Conservation (phyloP, 768 basidiomycete species). For the Agrocybe chaxingu region DNA sequence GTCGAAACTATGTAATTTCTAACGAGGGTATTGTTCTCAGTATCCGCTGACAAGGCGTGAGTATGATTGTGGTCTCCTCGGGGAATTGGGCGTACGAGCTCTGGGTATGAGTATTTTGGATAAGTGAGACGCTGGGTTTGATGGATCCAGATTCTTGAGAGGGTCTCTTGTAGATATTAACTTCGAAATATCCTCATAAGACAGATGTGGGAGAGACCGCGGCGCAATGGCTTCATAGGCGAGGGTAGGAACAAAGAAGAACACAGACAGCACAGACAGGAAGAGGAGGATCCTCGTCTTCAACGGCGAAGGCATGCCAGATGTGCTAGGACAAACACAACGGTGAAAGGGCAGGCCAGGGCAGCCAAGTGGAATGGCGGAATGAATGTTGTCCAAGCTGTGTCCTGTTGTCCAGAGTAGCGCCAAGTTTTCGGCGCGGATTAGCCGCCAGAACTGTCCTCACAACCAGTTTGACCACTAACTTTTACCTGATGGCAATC, state of each 20-base stretch:
- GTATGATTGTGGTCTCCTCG: neutral
- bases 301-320: neutral
- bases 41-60: constrained; percentile 47
- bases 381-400: too few relatives aligned
- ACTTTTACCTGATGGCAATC: constrained; percentile 54
- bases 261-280: constrained; percentile 14
- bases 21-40: constrained; percentile 77
- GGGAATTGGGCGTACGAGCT: constrained; percentile 45
- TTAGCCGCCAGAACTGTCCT: too few relatives aligned
- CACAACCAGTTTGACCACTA: neutral
- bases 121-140: constrained; percentile 67
- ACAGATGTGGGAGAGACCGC: constrained; percentile 41
- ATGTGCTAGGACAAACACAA: neutral
- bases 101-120: constrained; percentile 86
- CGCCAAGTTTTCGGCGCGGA: too few relatives aligned
- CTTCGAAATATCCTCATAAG: constrained; percentile 45
- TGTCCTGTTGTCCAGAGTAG: too few relatives aligned
- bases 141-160: constrained; percentile 62
- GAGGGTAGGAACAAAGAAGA: constrained; percentile 22
- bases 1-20: constrained; percentile 77
- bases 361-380: too few relatives aligned
- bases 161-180: constrained; percentile 62
- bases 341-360: neutral
- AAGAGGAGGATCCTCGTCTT: neutral
- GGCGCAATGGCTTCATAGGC: constrained; percentile 38